Conservation (phyloP, 352 stramenopile species). For the Phytophthora palmivora region DNA sequence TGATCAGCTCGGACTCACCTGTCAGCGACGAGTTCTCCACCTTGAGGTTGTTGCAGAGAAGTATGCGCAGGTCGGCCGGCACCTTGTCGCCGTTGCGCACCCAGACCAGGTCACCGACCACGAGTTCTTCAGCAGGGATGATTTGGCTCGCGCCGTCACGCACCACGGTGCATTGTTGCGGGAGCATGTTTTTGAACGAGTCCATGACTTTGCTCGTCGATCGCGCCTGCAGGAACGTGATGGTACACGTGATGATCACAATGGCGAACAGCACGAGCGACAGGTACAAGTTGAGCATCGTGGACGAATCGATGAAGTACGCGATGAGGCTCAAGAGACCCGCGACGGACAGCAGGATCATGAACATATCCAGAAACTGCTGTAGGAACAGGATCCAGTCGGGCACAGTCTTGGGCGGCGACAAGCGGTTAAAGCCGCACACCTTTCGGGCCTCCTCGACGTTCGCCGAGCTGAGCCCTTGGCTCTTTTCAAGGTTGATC, state of each 20-base stretch:
- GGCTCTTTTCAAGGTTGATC: conserved; percentile 39
- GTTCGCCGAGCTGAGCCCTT: conserved; percentile 21
- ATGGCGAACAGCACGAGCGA: conserved; percentile 50
- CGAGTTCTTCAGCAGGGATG: conserved; percentile 55
- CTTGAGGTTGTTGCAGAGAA: conserved; percentile 58
- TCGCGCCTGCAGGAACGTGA: conserved; percentile 48
- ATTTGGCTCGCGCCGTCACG: conserved; percentile 50
- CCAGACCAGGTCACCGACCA: conserved; percentile 61
- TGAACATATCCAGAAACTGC: conserved; percentile 61
- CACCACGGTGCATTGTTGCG: conserved; percentile 44
- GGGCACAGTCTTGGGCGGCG: conserved; percentile 39
- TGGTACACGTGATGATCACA: conserved; percentile 47
- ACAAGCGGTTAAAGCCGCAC: conserved; percentile 48
- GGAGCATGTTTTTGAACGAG: conserved; percentile 62
- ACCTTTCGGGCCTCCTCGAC: conserved; percentile 28
- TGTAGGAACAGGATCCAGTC: conserved; percentile 51
- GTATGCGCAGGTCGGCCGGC: conserved; percentile 54
- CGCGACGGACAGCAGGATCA: conserved; percentile 44
- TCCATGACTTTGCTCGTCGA: conserved; percentile 58
- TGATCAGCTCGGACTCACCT: conserved; percentile 59
- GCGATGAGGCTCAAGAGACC: conserved; percentile 43
- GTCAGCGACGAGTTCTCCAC: conserved; percentile 76
- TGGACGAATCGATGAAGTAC: conserved; percentile 50
- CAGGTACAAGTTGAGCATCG: conserved; percentile 50
- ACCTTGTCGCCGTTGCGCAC: conserved; percentile 62